These are phyloP conservation scores for Magnusiomyces clavatus DNA, from an alignment of 1,139 yeast genomes.

Conservation along the genomic window DNA sequence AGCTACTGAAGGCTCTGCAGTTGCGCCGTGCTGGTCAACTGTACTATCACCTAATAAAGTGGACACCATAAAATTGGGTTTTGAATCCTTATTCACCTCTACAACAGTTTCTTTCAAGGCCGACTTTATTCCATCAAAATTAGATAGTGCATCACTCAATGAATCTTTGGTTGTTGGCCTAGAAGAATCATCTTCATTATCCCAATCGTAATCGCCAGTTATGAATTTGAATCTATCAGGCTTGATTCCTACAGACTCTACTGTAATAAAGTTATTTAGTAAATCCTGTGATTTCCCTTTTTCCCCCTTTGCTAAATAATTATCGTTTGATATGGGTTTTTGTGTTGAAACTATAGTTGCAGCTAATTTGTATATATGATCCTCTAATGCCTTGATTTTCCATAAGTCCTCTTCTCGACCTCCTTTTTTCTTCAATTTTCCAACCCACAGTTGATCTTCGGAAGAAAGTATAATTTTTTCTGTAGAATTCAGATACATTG, in stretches of 20 bases:
- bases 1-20: slow-evolving; percentile 14
- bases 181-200: background rate
- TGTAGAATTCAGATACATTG: background rate
- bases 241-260: background rate
- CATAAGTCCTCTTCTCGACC: slow-evolving; percentile 65
- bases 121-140: background rate
- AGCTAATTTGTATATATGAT: slow-evolving; percentile 58
- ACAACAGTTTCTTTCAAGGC: background rate
- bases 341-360: background rate
- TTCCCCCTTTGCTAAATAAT: background rate
- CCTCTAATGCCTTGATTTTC: slow-evolving; percentile 68
- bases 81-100: too few relatives aligned
- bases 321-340: background rate
- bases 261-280: background rate
- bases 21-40: slow-evolving; percentile 10
- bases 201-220: slow-evolving; percentile 1
- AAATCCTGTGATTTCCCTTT: background rate
- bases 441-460: slow-evolving; percentile 73
- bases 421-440: slow-evolving; percentile 61
- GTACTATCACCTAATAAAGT: background rate
- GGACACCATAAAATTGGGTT: too few relatives aligned
- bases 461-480: slow-evolving; percentile 19
- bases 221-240: background rate
- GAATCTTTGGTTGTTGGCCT: background rate
- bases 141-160: background rate